Evolutionary conservation across 2,329 filamentous ascomycete genomes (phyloP).

Genomic region (Bertia moriformis): DNA sequence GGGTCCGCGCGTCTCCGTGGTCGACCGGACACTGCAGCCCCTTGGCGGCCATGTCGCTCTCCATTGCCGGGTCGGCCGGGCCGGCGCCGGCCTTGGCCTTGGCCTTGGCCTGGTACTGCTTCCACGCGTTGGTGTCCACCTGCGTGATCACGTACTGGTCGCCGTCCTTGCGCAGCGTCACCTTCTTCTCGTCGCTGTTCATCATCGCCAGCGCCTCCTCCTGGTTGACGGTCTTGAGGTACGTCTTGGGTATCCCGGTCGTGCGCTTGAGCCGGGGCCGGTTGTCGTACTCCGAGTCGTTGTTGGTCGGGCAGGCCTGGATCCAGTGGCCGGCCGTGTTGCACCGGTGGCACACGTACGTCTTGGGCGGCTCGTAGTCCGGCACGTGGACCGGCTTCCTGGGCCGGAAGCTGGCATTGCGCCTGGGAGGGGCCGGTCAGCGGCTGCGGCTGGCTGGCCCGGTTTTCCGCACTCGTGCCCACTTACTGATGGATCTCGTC

Average conservation of each 20-base stretch:
- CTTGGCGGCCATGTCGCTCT: slow-evolving; percentile 74
- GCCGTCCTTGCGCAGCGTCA: slow-evolving; percentile 94
- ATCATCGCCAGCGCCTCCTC: slow-evolving; percentile 47
- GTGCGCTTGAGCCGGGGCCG: slow-evolving; percentile 87
- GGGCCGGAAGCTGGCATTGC: slow-evolving; percentile 27
- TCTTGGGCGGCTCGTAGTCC: slow-evolving; percentile 80
- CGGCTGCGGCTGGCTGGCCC: slow-evolving; percentile 25
- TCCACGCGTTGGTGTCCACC: slow-evolving; percentile 90
- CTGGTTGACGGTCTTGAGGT: slow-evolving; percentile 90
- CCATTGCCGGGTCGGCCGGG: slow-evolving; percentile 61
- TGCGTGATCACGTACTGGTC: slow-evolving; percentile 95
- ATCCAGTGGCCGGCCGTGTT: slow-evolving; percentile 99
- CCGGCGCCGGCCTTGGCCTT: slow-evolving; percentile 73
- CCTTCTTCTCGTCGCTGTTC: not conserved
- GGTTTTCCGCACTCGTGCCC: not conserved
- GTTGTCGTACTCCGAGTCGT: slow-evolving; percentile 89
- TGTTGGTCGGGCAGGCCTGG: slow-evolving; percentile 93
- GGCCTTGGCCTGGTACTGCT: slow-evolving; percentile 87
- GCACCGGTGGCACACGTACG: slow-evolving; percentile 92
- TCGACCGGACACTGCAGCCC: slow-evolving; percentile 90
- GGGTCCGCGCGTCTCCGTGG: slow-evolving; percentile 36
- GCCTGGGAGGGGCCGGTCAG: slow-evolving; percentile 22
- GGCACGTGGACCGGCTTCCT: slow-evolving; percentile 67
- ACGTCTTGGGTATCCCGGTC: slow-evolving; percentile 92
- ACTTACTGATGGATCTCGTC: slow-evolving; percentile 75